phyloP scores from a whole-genome alignment of 2,329 filamentous ascomycete species.

The Fonsecaea pedrosoi region DNA sequence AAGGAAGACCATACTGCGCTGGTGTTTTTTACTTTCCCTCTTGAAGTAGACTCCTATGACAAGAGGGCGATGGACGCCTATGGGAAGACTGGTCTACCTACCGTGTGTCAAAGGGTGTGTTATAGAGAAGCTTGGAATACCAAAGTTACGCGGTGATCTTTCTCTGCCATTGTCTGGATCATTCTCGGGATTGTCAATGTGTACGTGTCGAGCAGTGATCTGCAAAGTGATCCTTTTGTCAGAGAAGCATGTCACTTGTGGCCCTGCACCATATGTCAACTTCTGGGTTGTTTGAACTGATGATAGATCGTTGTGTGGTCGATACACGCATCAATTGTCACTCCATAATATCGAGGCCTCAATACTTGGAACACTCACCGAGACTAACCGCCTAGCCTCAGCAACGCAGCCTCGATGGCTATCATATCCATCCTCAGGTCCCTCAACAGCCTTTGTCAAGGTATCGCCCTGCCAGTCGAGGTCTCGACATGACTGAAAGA shows the following conservation, averaged over 20 bases:
- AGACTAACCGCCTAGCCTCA: background rate
- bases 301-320: background rate
- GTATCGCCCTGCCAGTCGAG: background rate
- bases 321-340: background rate
- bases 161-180: too few relatives aligned
- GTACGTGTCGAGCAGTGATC: too few relatives aligned
- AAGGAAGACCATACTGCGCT: too few relatives aligned
- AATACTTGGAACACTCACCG: background rate
- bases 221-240: too few relatives aligned
- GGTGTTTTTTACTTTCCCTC: background rate
- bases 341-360: background rate
- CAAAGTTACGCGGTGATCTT: too few relatives aligned
- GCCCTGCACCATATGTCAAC: background rate
- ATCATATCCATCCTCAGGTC: background rate
- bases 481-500: background rate
- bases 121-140: too few relatives aligned
- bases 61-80: too few relatives aligned
- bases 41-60: too few relatives aligned
- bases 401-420: slow-evolving; percentile 10
- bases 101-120: too few relatives aligned
- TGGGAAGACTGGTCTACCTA: too few relatives aligned
- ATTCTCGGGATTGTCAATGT: too few relatives aligned
- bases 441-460: background rate
- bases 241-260: background rate
- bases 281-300: background rate